Conservation (phyloP, 1,284 basidiomycete species). For the Stereum hirsutum region DNA sequence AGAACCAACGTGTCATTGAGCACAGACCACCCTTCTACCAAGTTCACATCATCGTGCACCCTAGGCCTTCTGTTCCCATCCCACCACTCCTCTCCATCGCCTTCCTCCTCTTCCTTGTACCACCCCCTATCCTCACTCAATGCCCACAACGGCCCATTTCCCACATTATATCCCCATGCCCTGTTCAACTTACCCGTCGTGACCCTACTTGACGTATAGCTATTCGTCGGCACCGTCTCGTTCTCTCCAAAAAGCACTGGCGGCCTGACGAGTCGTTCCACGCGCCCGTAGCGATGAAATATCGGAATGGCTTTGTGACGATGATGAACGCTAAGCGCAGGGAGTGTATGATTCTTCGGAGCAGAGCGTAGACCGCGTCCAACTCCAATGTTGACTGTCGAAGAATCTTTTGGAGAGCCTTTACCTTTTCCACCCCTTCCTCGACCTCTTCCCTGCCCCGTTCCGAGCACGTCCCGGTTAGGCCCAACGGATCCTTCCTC, state of each 20-base stretch:
- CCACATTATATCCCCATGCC: slow-evolving; percentile 62
- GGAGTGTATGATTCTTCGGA: slow-evolving; percentile 43
- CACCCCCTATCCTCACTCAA: slow-evolving; percentile 66
- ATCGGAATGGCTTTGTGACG: slow-evolving; percentile 58
- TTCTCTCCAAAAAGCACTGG: slow-evolving; percentile 38
- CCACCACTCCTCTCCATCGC: slow-evolving; percentile 21
- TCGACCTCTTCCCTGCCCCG: slow-evolving; percentile 8
- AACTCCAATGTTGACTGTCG: too few relatives aligned
- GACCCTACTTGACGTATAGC: slow-evolving; percentile 32
- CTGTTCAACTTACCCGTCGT: slow-evolving; percentile 44
- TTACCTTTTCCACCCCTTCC: slow-evolving; percentile 9
- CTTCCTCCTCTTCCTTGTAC: slow-evolving; percentile 52
- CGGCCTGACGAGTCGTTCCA: slow-evolving; percentile 41
- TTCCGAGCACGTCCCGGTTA: slow-evolving; percentile 4
- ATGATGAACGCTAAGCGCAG: slow-evolving; percentile 53
- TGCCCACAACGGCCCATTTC: slow-evolving; percentile 65
- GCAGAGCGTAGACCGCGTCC: too few relatives aligned
- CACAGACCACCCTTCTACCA: slow-evolving; percentile 35
- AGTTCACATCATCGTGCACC: slow-evolving; percentile 38
- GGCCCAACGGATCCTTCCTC: slow-evolving; percentile 2
- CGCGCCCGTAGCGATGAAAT: slow-evolving; percentile 35
- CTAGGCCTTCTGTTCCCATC: slow-evolving; percentile 46
- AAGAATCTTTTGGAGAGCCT: slow-evolving; percentile 16
- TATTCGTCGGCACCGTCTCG: slow-evolving; percentile 26
- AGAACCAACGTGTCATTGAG: slow-evolving; percentile 43